Percentiles rank a stretch among this genome's conserved stretches.
These are phyloP conservation scores for Trypanosoma cruzi DNA, from an alignment of 208 protist species.

Conservation along the genomic window DNA sequence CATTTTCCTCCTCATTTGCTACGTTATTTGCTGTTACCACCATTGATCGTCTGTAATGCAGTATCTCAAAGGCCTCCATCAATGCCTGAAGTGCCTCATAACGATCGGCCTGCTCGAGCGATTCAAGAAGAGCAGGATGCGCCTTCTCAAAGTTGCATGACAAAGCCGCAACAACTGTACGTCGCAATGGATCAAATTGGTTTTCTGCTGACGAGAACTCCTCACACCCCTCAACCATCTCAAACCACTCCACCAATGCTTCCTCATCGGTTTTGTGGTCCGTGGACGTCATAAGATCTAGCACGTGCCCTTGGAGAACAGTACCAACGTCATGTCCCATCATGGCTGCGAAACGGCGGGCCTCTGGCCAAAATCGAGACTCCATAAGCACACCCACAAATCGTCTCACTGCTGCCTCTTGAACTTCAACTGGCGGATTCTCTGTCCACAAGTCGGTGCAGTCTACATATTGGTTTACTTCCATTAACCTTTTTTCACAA, in stretches of 20 bases:
- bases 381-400: constrained; percentile 72
- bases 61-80: constrained; percentile 52
- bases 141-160: constrained; percentile 44
- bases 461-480: constrained; percentile 61
- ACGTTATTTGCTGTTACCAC: constrained; percentile 8
- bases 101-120: constrained; percentile 47
- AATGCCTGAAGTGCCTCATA: constrained; percentile 77
- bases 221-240: constrained; percentile 53
- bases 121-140: constrained; percentile 45
- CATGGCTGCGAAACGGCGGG: constrained; percentile 60
- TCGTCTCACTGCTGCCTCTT: constrained; percentile 40
- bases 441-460: constrained; percentile 81
- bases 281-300: constrained; percentile 39
- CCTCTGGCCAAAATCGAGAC: constrained; percentile 70
- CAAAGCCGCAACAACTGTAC: constrained; percentile 54
- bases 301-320: constrained; percentile 65
- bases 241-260: constrained; percentile 45
- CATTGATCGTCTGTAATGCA: constrained; percentile 29
- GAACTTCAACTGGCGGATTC: constrained; percentile 38
- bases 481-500: constrained; percentile 77
- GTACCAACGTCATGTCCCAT: constrained; percentile 23
- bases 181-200: constrained; percentile 52
- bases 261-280: constrained; percentile 34
- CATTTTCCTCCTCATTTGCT: constrained; percentile 4
- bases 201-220: constrained; percentile 64